These are phyloP conservation scores for Scedosporium apiospermum DNA, from an alignment of 2,329 filamentous ascomycete genomes.

Conservation along the genomic window DNA sequence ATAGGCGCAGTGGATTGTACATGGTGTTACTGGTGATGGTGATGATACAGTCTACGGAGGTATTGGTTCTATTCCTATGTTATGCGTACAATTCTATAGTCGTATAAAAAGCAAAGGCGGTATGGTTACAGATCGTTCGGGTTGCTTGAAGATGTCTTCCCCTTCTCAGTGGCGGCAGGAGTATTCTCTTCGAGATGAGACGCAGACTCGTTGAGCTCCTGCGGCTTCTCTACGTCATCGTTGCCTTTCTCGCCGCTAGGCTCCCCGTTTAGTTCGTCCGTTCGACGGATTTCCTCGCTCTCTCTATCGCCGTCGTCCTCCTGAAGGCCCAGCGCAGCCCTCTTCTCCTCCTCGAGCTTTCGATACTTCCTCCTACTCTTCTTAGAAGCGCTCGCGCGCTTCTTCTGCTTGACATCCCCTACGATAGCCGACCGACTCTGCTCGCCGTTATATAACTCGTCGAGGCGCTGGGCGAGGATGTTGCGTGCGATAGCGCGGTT, in stretches of 20 bases:
- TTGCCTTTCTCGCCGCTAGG: too few relatives aligned
- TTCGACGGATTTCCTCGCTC: neutral
- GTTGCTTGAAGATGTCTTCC: neutral
- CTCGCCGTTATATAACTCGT: constrained; percentile 63
- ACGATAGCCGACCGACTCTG: constrained; percentile 58
- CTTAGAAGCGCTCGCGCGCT: constrained; percentile 67
- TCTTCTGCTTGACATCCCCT: constrained; percentile 52
- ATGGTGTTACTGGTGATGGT: too few relatives aligned
- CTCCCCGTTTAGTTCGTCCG: neutral
- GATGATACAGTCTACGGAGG: too few relatives aligned
- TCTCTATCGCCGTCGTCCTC: neutral
- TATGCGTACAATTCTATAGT: neutral
- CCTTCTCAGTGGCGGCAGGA: too few relatives aligned
- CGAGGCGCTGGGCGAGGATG: constrained; percentile 64
- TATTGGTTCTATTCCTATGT: neutral
- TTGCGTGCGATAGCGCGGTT: constrained; percentile 79
- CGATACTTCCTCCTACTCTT: constrained; percentile 77
- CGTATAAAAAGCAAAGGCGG: neutral
- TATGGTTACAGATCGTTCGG: neutral
- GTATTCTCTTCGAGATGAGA: too few relatives aligned
- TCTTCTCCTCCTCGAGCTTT: constrained; percentile 45
- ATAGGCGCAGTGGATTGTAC: too few relatives aligned
- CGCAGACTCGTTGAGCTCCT: too few relatives aligned
- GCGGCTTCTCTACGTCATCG: too few relatives aligned
- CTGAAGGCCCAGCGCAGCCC: constrained; percentile 15